These are phyloP conservation scores for Tetradesmus obliquus DNA, from an alignment of 139 green algal genomes.

Conservation along the genomic window DNA sequence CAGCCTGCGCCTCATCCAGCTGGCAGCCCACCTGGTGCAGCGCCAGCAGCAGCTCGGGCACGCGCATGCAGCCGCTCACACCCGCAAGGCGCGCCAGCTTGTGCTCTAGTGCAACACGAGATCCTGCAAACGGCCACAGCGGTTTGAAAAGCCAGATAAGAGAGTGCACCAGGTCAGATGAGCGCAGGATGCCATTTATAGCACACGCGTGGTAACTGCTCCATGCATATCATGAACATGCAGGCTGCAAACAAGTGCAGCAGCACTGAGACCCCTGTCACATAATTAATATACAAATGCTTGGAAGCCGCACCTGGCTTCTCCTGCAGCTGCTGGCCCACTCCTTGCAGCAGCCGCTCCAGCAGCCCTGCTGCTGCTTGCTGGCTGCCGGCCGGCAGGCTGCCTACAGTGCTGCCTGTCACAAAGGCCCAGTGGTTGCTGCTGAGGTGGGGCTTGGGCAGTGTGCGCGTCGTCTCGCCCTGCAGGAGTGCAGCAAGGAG, in stretches of 20 bases:
- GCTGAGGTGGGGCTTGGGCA: constrained; percentile 26
- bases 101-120: constrained; percentile 1
- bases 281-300: neutral
- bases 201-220: no score
- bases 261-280: no score
- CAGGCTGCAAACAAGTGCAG: no score
- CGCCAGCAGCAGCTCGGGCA: neutral
- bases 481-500: neutral
- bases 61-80: neutral
- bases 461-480: neutral
- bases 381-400: neutral
- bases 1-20: neutral
- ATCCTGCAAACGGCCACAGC: neutral
- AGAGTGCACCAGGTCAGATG: neutral
- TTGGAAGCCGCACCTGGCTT: neutral
- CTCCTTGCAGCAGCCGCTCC: neutral
- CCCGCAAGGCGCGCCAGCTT: constrained; percentile 9
- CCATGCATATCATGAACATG: no score
- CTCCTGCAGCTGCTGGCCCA: constrained; percentile 31
- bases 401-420: neutral
- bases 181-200: no score
- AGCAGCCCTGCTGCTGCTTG: neutral
- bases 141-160: neutral
- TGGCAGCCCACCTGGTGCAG: constrained; percentile 15
- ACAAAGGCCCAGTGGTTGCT: constrained; percentile 41